Conservation (phyloP, 2,329 filamentous ascomycete genomes). For the Coniochaeta pulveracea region DNA sequence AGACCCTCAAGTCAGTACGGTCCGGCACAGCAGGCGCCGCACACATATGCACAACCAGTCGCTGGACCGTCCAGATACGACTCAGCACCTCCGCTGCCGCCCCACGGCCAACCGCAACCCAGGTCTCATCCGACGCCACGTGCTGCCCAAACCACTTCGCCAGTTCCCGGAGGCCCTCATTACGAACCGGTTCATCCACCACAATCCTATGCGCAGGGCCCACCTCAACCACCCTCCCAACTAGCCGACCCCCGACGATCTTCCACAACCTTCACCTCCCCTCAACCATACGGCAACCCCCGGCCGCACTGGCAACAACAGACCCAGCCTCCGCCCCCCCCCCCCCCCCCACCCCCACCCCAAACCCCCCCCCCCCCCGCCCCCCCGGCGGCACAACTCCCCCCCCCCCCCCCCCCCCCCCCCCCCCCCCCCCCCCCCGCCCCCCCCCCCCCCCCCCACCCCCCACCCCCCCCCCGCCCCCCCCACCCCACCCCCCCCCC, state of each 20-base stretch:
- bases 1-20: conserved; percentile 15
- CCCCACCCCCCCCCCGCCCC: too few relatives aligned
- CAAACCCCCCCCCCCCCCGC: conserved; percentile 37
- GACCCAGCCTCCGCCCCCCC: conserved; percentile 10
- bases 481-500: too few relatives aligned
- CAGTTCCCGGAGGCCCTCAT: conserved; percentile 14
- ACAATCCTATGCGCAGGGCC: conserved; percentile 8
- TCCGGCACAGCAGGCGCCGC: conserved; percentile 1
- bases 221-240: conserved; percentile 8
- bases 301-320: conserved; percentile 12
- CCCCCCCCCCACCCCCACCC: conserved; percentile 17
- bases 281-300: conserved; percentile 8
- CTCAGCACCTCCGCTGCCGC: conserved; percentile 33
- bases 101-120: conserved; percentile 13
- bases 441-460: too few relatives aligned
- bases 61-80: conserved; percentile 29
- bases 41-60: conserved; percentile 2
- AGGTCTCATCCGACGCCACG: conserved; percentile 7
- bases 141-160: conserved; percentile 7
- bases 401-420: conserved; percentile 33
- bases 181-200: conserved; percentile 9
- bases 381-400: conserved; percentile 45
- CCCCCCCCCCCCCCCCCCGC: conserved; percentile 42
- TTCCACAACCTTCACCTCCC: conserved; percentile 6
- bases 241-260: conserved; percentile 9